Evolutionary conservation across 2,329 filamentous ascomycete species (phyloP), one percentile per base, ranked within the genome.

Genomic region (Talaromyces albobiverticillius): DNA sequence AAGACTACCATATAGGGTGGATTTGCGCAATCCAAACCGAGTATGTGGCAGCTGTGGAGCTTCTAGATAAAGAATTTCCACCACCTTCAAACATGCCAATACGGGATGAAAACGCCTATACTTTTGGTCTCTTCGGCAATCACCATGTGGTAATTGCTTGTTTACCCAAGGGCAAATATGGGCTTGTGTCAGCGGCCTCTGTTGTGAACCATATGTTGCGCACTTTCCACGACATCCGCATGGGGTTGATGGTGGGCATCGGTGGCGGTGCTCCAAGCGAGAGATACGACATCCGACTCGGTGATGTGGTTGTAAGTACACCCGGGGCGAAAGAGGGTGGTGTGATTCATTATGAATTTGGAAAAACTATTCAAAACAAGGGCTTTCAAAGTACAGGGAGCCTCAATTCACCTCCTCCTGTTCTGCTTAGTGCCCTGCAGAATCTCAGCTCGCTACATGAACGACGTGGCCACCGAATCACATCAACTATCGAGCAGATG

Each of bases 211-310:
- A 60, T n/a, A 49, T 64, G 55, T 18, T 56, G 16, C 26, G 14
- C 14, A 64, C 42, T 34, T 64, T 64, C 45, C 54, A 46, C 7
- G 53, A 53, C 29, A 52, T 64, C 23, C 36, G 54, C 18, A 54
- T 61, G 22, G 57, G 51, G 13, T 41, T 64, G 13, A 36, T 64
- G 45, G 62, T 64, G 11, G 62, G 62, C 11, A 61, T 64, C 47
- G 62, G 60, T 22, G 62, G 62, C 3, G 62, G 62, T 29, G 57
- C 57, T 16, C 62, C 62, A 18, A 51, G 26, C n/a, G 2, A 32
- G 16, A 14, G 6, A n/a, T 14, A n/a, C 38, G 57, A 59, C 45
- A 54, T 52, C 22, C 26, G 31, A 5, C 49, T 52, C 6, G 49
- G 49, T 9, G 49, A 52, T 22, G 29, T 52, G 49, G 61, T 62